A percentile compares a stretch with the other conserved stretches of the same genome.
Evolutionary conservation across 2,329 filamentous ascomycete genomes (phyloP).

Genomic region (Fusarium piperis): DNA sequence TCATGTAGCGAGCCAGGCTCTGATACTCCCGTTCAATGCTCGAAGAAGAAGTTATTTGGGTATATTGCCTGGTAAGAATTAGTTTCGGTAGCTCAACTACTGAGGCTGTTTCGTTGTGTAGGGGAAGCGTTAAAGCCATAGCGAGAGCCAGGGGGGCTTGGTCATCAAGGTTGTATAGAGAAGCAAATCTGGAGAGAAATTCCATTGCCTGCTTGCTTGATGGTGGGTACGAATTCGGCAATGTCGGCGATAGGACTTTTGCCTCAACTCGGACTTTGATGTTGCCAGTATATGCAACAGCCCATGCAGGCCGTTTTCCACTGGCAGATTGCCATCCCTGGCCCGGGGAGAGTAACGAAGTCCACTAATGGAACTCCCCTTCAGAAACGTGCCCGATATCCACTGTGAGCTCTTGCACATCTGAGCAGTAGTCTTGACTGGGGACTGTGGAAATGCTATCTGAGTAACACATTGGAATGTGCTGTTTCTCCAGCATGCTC

Average conservation of each 20-base stretch:
- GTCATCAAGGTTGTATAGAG: slow-evolving; percentile 2
- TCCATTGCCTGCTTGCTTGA: background rate
- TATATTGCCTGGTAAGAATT: background rate
- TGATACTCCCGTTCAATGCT: background rate
- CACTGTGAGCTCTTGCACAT: background rate
- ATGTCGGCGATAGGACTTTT: background rate
- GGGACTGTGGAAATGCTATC: background rate
- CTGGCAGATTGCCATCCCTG: background rate
- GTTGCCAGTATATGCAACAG: slow-evolving; percentile 5
- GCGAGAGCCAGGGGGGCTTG: background rate
- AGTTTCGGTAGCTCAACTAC: slow-evolving; percentile 1
- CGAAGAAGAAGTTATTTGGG: background rate
- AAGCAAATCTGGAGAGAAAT: slow-evolving; percentile 7
- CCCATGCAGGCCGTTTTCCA: background rate
- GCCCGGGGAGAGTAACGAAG: background rate
- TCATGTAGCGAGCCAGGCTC: slow-evolving; percentile 9
- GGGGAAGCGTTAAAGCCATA: slow-evolving; percentile 4
- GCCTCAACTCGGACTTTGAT: background rate
- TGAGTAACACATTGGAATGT: slow-evolving; percentile 3
- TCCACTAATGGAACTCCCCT: slow-evolving; percentile 7
- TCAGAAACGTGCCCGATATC: background rate
- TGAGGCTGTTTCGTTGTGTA: background rate
- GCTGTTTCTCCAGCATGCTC: slow-evolving; percentile 4
- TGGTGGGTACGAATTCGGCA: background rate
- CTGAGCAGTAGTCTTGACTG: background rate